phyloP scores from a whole-genome alignment of 2,329 filamentous ascomycete genomes.

The Aspergillus vadensis region DNA sequence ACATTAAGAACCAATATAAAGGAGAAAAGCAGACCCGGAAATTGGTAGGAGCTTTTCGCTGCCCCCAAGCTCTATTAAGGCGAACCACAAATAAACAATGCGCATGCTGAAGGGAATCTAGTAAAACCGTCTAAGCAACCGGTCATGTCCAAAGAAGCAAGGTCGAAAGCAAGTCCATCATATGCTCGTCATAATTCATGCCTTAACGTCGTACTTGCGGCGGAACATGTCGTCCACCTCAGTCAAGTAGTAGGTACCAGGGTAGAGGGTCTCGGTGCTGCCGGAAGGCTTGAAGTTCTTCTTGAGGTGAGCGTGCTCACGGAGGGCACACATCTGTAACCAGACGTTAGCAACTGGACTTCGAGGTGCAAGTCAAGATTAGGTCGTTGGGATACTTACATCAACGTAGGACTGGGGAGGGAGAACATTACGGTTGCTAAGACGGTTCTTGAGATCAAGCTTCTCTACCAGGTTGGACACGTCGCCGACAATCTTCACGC shows the following conservation, averaged over 20 bases:
- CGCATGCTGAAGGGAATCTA: constrained; percentile 40
- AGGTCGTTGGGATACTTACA: constrained; percentile 52
- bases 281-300: constrained; percentile 75
- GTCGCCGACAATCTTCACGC: constrained; percentile 65
- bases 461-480: constrained; percentile 68
- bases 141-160: constrained; percentile 30
- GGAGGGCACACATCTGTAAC: constrained; percentile 71
- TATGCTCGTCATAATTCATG: constrained; percentile 48
- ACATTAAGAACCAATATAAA: constrained; percentile 5
- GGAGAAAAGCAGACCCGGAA: constrained; percentile 7
- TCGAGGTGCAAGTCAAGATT: not conserved
- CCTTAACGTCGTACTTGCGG: constrained; percentile 75
- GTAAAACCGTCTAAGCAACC: constrained; percentile 34
- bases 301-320: constrained; percentile 80
- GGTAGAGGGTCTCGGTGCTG: constrained; percentile 64
- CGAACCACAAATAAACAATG: constrained; percentile 26
- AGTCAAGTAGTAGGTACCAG: constrained; percentile 75
- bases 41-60: constrained; percentile 11
- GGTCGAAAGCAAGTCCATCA: constrained; percentile 21
- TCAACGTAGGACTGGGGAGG: constrained; percentile 72
- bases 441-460: constrained; percentile 68
- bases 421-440: constrained; percentile 67
- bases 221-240: constrained; percentile 86
- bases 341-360: constrained; percentile 30
- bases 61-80: constrained; percentile 27